These are phyloP conservation scores for Botrytis deweyae DNA, from an alignment of 2,329 filamentous ascomycete species.

Conservation along the genomic window DNA sequence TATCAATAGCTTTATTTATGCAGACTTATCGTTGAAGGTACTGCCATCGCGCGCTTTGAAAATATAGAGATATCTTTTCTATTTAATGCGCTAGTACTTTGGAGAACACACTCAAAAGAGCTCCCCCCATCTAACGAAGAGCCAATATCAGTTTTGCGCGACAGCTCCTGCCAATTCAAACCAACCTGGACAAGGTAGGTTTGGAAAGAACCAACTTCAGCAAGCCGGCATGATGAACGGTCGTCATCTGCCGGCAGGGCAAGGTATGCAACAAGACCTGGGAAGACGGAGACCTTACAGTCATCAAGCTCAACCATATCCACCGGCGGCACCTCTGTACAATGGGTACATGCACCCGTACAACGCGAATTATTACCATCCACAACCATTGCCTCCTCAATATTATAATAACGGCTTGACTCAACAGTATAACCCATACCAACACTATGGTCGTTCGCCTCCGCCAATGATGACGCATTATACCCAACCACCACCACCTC, in stretches of 20 bases:
- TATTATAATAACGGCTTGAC: slow-evolving; percentile 55
- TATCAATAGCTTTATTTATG: slow-evolving; percentile 1
- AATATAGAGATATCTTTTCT: not conserved
- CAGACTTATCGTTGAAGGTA: not conserved
- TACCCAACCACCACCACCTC: slow-evolving; percentile 44
- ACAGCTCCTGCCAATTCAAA: slow-evolving; percentile 26
- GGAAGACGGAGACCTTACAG: slow-evolving; percentile 39
- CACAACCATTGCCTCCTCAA: slow-evolving; percentile 57
- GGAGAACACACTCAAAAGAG: not conserved
- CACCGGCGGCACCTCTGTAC: slow-evolving; percentile 48
- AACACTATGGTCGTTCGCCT: slow-evolving; percentile 50
- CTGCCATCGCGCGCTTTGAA: not conserved
- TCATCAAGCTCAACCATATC: slow-evolving; percentile 45
- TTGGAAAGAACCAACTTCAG: slow-evolving; percentile 41
- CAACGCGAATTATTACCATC: slow-evolving; percentile 48
- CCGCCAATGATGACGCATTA: slow-evolving; percentile 54
- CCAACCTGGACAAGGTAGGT: slow-evolving; percentile 31
- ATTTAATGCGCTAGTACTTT: not conserved
- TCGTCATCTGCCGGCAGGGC: slow-evolving; percentile 75
- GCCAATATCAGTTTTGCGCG: not conserved
- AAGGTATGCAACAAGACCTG: slow-evolving; percentile 47
- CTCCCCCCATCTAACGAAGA: not conserved
- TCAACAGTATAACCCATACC: slow-evolving; percentile 46
- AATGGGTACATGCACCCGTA: slow-evolving; percentile 52
- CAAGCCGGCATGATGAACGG: slow-evolving; percentile 75